Percentiles rank a stretch among this genome's conserved stretches.
These are phyloP conservation scores for Monascus purpureus DNA, from an alignment of 495 filamentous ascomycete species.

Conservation along the genomic window DNA sequence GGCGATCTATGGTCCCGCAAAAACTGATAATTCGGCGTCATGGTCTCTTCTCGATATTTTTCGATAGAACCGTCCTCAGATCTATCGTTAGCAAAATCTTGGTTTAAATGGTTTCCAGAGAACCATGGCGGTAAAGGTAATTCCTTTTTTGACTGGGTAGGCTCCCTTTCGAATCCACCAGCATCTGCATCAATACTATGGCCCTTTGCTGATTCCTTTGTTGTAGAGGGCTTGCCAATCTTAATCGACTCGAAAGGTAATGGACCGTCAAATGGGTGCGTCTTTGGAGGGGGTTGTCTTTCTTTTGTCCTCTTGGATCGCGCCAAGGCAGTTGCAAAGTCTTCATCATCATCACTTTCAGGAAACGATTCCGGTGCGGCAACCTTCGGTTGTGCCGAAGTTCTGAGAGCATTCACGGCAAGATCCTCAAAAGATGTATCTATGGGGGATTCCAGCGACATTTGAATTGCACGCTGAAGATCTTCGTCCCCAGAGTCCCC, in stretches of 20 bases:
- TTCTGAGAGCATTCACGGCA: slow-evolving; percentile 15
- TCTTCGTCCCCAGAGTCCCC: slow-evolving; percentile 55
- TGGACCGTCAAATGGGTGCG: slow-evolving; percentile 48
- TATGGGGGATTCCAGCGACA: slow-evolving; percentile 46
- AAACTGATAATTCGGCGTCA: slow-evolving; percentile 20
- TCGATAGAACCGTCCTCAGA: slow-evolving; percentile 11
- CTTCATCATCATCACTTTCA: slow-evolving; percentile 30
- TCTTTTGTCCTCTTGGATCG: slow-evolving; percentile 22
- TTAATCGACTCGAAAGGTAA: slow-evolving; percentile 82
- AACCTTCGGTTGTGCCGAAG: slow-evolving; percentile 7
- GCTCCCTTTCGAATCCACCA: slow-evolving; percentile 55
- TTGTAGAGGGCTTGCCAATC: slow-evolving; percentile 41
- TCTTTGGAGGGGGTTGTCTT: slow-evolving; percentile 6
- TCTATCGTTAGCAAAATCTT: slow-evolving; percentile 22
- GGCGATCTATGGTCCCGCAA: slow-evolving; percentile 26
- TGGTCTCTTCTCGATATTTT: slow-evolving; percentile 8
- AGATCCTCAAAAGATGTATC: slow-evolving; percentile 18
- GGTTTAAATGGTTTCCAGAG: slow-evolving; percentile 16
- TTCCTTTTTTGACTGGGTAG: slow-evolving; percentile 31
- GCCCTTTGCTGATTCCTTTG: slow-evolving; percentile 7
- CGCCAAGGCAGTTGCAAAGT: slow-evolving; percentile 30
- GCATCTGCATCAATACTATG: slow-evolving; percentile 33
- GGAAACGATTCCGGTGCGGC: slow-evolving; percentile 5
- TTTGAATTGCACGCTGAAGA: slow-evolving; percentile 63
- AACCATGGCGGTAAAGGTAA: slow-evolving; percentile 83